A percentile compares a stretch with the other conserved stretches of the same genome.
Conservation (phyloP, 73 alveolate species). For the Uronychia setigera region DNA sequence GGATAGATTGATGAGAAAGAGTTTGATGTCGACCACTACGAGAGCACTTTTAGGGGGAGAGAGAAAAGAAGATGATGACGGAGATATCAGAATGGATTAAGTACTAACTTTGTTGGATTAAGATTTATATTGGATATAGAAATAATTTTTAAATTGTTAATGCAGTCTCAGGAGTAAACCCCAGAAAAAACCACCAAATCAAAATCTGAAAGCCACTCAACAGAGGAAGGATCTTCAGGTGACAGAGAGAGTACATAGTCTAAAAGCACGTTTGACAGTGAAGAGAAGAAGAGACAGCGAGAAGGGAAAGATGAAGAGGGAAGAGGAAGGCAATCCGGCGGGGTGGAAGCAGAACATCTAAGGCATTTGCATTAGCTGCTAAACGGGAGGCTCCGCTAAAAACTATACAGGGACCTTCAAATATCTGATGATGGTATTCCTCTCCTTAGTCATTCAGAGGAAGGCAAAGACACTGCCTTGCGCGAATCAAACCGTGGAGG, state of each 20-base stretch:
- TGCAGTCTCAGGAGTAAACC: constrained; percentile 4
- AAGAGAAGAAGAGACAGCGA: no score
- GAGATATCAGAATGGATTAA: neutral
- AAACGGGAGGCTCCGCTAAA: neutral
- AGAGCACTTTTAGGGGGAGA: neutral
- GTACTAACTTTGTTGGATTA: neutral
- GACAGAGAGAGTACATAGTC: no score
- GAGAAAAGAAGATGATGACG: neutral
- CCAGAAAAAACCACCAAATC: neutral
- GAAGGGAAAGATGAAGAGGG: neutral
- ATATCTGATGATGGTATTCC: neutral
- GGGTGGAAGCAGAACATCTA: neutral
- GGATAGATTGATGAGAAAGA: neutral
- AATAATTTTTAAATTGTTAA: no score
- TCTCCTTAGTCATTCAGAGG: neutral
- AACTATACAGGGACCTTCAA: neutral
- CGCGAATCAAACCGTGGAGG: neutral
- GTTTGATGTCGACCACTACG: neutral
- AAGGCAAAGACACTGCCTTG: neutral
- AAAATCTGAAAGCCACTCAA: neutral
- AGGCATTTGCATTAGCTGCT: neutral
- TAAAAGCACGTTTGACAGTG: no score
- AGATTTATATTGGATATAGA: neutral
- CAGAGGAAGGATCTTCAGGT: no score
- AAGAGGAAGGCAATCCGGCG: neutral